Percentiles rank a stretch among this genome's conserved stretches.
Conservation (phyloP, 2,329 filamentous ascomycete genomes). For the Tothia fuscella region DNA sequence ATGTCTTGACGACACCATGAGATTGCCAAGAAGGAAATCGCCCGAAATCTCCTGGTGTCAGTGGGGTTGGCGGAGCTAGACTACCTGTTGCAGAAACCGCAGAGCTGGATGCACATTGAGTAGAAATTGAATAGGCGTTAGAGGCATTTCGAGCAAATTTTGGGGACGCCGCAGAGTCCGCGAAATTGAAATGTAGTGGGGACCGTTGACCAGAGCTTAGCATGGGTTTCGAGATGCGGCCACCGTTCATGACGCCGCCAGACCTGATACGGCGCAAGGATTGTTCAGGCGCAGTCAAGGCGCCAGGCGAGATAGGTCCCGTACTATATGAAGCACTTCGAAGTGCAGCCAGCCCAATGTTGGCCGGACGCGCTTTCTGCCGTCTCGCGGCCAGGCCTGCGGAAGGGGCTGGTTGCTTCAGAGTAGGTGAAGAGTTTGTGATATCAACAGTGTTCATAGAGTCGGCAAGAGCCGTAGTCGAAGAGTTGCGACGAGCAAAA, state of each 20-base stretch:
- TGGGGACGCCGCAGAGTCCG: slow-evolving; percentile 35
- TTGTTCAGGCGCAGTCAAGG: slow-evolving; percentile 19
- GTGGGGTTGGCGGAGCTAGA: slow-evolving; percentile 34
- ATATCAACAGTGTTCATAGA: slow-evolving; percentile 28
- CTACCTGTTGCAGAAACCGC: slow-evolving; percentile 21
- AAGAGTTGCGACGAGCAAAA: slow-evolving; percentile 17
- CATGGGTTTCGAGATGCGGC: slow-evolving; percentile 35
- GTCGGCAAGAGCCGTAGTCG: slow-evolving; percentile 26
- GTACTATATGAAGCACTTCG: slow-evolving; percentile 31
- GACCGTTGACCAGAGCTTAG: slow-evolving; percentile 37
- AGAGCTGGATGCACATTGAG: slow-evolving; percentile 13
- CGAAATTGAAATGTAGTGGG: slow-evolving; percentile 33
- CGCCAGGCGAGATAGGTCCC: slow-evolving; percentile 26
- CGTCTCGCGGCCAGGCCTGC: slow-evolving; percentile 30
- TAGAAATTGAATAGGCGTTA: slow-evolving; percentile 22
- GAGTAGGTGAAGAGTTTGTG: slow-evolving; percentile 17
- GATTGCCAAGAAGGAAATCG: slow-evolving; percentile 31
- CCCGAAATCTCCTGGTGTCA: slow-evolving; percentile 31
- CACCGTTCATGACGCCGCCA: slow-evolving; percentile 31
- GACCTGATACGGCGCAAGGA: slow-evolving; percentile 36
- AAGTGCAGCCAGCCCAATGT: slow-evolving; percentile 26
- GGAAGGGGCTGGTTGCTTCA: slow-evolving; percentile 17
- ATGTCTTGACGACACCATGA: slow-evolving; percentile 20
- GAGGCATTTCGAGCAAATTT: slow-evolving; percentile 30
- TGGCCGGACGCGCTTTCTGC: slow-evolving; percentile 28